Conservation (phyloP, 768 basidiomycete genomes). For the Leccinum fibrillosum region DNA sequence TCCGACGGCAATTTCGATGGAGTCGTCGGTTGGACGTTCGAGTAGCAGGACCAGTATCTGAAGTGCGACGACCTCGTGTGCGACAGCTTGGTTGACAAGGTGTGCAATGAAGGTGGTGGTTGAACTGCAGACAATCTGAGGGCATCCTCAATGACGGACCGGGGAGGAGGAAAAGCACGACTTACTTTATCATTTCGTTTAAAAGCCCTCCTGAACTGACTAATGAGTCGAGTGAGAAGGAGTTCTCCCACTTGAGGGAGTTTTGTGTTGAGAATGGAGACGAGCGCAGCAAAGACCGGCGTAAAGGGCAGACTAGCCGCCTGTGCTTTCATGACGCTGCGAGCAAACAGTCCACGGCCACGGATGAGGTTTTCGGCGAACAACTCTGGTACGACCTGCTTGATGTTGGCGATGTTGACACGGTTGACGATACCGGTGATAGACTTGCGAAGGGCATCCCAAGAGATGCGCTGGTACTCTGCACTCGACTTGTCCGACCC, state of each 20-base stretch:
- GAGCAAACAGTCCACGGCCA: constrained; percentile 86
- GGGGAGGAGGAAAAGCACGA: not conserved
- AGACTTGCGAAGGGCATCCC: constrained; percentile 97
- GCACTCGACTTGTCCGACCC: constrained; percentile 74
- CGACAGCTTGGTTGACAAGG: constrained; percentile 90
- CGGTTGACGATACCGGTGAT: constrained; percentile 99
- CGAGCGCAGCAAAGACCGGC: constrained; percentile 91
- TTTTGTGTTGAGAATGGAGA: constrained; percentile 95
- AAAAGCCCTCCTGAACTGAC: constrained; percentile 92
- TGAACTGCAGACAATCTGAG: constrained; percentile 87
- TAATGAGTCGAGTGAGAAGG: constrained; percentile 81
- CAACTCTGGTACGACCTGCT: constrained; percentile 85
- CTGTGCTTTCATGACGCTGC: constrained; percentile 98
- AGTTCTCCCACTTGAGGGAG: constrained; percentile 95
- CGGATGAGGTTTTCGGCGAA: constrained; percentile 93
- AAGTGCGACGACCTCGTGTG: constrained; percentile 90
- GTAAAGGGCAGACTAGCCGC: constrained; percentile 96
- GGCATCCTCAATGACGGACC: not conserved
- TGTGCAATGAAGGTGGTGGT: constrained; percentile 90
- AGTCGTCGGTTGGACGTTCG: constrained; percentile 94
- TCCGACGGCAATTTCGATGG: constrained; percentile 96
- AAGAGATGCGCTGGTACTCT: constrained; percentile 93
- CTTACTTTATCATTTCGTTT: constrained; percentile 96
- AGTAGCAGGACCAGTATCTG: constrained; percentile 95
- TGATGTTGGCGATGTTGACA: constrained; percentile 96